Evolutionary conservation across 768 basidiomycete genomes (phyloP), one percentile per base, ranked within the genome.

Genomic region (Tulasnella sp.): DNA sequence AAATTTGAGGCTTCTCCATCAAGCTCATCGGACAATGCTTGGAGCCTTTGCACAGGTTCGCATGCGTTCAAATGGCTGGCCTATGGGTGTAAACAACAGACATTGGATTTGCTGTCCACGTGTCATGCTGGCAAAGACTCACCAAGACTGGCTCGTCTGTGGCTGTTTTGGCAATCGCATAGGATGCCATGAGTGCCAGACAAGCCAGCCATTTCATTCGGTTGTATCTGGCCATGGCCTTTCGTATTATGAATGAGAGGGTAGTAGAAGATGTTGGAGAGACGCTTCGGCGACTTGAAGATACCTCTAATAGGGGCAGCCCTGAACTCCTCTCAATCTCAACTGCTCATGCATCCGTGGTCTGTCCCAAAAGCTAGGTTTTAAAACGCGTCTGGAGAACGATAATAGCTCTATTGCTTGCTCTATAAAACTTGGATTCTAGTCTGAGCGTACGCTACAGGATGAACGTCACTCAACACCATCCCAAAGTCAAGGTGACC

Each of bases 381-480:
- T 15, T 38, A 15, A 38, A 38, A 38, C 34, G 34, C 34, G 34
- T 38, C 34, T 38, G 34, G 34, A 38, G 34, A 15, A 38, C 5
- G 15, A 38, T 15, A 38, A 7, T 38, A 7, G 34, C 5, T 5
- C 34, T 7, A 38, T 38, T 38, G 34, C 5, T n/a, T n/a, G n/a
- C n/a, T n/a, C n/a, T n/a, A n/a, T n/a, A n/a, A n/a, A n/a, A n/a
- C n/a, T 15, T 38, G 15, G 7, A 38, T 38, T 38, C 34, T n/a
- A n/a, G n/a, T 11, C 15, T 42, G 45, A 10, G 53, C 51, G 25
- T 19, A 19, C 8, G 22, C 22, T 22, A 38, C 54, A 84, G 85
- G 11, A 90, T 90, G 87, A 90, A 91, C 71, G 82, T 84, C 29
- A 80, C 81, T n/a, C 76, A 82, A 0, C 75, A 83, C 68, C 88